phyloP scores from a whole-genome alignment of 2,329 filamentous ascomycete species.

The Endocalyx cinctus region DNA sequence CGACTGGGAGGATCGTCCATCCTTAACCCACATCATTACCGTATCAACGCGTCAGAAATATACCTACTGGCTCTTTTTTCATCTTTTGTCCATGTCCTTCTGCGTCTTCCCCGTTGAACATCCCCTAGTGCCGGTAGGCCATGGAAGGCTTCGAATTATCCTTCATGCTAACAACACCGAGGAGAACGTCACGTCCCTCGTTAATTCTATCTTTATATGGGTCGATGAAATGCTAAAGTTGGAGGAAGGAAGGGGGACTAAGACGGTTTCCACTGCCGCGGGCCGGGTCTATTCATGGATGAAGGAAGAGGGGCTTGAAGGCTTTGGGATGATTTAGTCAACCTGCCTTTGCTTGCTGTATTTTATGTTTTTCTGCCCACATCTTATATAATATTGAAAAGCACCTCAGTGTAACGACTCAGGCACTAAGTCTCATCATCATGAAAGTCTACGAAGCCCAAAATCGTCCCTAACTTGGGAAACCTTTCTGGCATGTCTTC shows the following conservation, averaged over 20 bases:
- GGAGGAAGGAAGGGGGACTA: slow-evolving; percentile 7
- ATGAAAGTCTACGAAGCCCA: too few species aligned
- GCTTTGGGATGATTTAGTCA: background rate
- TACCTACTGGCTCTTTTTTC: slow-evolving; percentile 17
- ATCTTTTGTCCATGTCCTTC: slow-evolving; percentile 13
- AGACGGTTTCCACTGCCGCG: background rate
- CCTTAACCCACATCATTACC: slow-evolving; percentile 25
- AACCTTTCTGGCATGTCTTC: too few species aligned
- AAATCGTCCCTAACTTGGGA: too few species aligned
- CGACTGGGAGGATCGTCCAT: slow-evolving; percentile 17
- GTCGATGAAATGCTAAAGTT: slow-evolving; percentile 24
- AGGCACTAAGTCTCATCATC: too few species aligned
- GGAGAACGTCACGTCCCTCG: slow-evolving; percentile 28
- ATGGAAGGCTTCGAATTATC: slow-evolving; percentile 33
- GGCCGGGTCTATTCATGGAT: background rate
- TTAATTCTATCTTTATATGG: slow-evolving; percentile 26
- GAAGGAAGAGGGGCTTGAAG: background rate
- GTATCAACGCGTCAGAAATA: slow-evolving; percentile 20
- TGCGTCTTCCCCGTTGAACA: slow-evolving; percentile 28
- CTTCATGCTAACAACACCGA: slow-evolving; percentile 37
- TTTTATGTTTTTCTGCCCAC: too few species aligned
- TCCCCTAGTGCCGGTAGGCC: slow-evolving; percentile 35
- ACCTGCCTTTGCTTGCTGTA: too few species aligned
- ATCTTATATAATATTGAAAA: too few species aligned
- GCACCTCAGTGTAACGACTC: too few species aligned